These are phyloP conservation scores for Moricandia arvensis DNA, from an alignment of 345 rosid genomes.

Conservation along the genomic window DNA sequence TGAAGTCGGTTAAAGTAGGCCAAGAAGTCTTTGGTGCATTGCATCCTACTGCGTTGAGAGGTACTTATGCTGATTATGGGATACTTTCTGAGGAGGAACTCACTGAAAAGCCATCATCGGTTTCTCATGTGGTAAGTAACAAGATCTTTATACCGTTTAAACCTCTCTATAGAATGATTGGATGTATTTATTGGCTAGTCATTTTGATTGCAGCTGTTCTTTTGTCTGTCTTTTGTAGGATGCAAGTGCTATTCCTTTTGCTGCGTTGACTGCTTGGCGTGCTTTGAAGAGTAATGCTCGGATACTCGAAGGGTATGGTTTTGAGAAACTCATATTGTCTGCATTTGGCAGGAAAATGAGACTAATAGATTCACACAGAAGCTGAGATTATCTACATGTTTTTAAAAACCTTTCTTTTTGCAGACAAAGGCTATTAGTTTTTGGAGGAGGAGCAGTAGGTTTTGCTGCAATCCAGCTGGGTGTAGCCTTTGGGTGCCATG, in stretches of 20 bases:
- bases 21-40: constrained; percentile 95
- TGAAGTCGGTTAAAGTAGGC: constrained; percentile 60
- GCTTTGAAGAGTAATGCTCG: constrained; percentile 88
- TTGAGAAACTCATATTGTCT: background rate
- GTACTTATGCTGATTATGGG: constrained; percentile 87
- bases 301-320: constrained; percentile 76
- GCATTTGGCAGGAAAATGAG: background rate
- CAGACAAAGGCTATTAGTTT: constrained; percentile 79
- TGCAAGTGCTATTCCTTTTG: constrained; percentile 92
- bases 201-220: background rate
- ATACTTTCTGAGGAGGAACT: constrained; percentile 83
- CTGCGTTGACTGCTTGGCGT: constrained; percentile 97
- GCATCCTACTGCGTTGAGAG: constrained; percentile 96
- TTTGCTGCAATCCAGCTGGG: constrained; percentile 88
- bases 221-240: constrained; percentile 49
- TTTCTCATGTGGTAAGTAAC: constrained; percentile 67
- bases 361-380: background rate
- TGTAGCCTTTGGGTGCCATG: constrained; percentile 73
- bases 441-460: constrained; percentile 97
- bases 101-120: constrained; percentile 62
- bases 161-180: background rate
- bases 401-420: background rate
- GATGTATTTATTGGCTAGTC: background rate
- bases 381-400: background rate
- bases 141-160: background rate